phyloP scores from a whole-genome alignment of 495 filamentous ascomycete species.

The Pyrenula massariospora region DNA sequence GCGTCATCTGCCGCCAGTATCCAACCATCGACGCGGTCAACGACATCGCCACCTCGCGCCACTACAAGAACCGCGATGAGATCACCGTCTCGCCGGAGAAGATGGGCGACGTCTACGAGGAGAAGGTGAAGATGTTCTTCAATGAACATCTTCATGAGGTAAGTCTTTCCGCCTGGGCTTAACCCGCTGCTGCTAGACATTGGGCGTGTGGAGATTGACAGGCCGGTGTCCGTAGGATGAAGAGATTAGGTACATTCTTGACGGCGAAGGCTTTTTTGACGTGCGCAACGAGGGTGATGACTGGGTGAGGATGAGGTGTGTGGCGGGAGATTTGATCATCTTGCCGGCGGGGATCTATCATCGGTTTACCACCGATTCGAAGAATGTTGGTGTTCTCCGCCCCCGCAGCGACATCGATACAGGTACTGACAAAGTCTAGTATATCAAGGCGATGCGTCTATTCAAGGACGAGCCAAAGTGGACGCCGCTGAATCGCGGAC shows the following conservation, averaged over 20 bases:
- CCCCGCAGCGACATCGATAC: neutral
- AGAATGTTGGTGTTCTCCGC: slow-evolving; percentile 61
- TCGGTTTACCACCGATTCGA: slow-evolving; percentile 85
- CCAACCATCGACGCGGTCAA: slow-evolving; percentile 54
- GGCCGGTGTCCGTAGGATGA: slow-evolving; percentile 66
- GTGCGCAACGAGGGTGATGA: slow-evolving; percentile 59
- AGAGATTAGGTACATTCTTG: slow-evolving; percentile 95
- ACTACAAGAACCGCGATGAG: slow-evolving; percentile 92
- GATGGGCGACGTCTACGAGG: slow-evolving; percentile 73
- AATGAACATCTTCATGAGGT: slow-evolving; percentile 83
- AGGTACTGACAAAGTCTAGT: slow-evolving; percentile 39
- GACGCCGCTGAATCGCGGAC: slow-evolving; percentile 80
- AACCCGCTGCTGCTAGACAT: no score
- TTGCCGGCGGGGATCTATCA: slow-evolving; percentile 96
- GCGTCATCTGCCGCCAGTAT: slow-evolving; percentile 66
- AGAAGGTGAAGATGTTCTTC: slow-evolving; percentile 89
- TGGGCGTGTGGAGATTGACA: no score
- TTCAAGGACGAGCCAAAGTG: slow-evolving; percentile 99
- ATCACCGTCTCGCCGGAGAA: slow-evolving; percentile 76
- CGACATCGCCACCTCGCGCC: slow-evolving; percentile 56
- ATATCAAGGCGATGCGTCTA: slow-evolving; percentile 88
- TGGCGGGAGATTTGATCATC: slow-evolving; percentile 67
- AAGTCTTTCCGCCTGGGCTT: no score
- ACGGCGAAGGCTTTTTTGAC: slow-evolving; percentile 87
- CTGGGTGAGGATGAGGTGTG: slow-evolving; percentile 77